phyloP scores from a whole-genome alignment of 1,284 basidiomycete species.

The Ganoderma sinense region DNA sequence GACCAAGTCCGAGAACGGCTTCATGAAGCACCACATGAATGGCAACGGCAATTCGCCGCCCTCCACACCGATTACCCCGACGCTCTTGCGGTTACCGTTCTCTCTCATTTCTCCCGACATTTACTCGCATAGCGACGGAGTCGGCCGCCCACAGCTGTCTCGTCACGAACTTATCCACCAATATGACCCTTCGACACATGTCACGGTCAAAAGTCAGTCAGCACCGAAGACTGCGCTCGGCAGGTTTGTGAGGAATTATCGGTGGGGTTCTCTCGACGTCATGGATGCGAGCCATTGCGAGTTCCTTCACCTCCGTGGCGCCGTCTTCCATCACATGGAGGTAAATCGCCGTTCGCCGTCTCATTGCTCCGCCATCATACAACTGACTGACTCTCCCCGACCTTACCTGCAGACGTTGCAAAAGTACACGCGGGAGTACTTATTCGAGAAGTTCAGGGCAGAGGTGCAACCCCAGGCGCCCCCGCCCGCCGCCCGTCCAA shows the following conservation, averaged over 20 bases:
- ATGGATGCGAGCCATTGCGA: slow-evolving; percentile 81
- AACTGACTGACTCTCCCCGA: slow-evolving; percentile 27
- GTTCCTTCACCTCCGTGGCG: slow-evolving; percentile 74
- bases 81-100: slow-evolving; percentile 73
- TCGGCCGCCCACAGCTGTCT: slow-evolving; percentile 57
- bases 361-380: slow-evolving; percentile 30
- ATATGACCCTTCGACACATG: slow-evolving; percentile 64
- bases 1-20: slow-evolving; percentile 56
- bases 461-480: slow-evolving; percentile 59
- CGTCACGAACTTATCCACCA: slow-evolving; percentile 74
- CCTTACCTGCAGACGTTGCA: slow-evolving; percentile 66
- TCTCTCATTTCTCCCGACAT: slow-evolving; percentile 82
- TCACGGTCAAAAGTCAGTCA: slow-evolving; percentile 39
- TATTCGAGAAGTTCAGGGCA: slow-evolving; percentile 77
- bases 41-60: slow-evolving; percentile 67
- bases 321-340: slow-evolving; percentile 85
- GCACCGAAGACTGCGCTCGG: slow-evolving; percentile 59
- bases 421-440: slow-evolving; percentile 83
- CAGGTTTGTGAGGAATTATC: slow-evolving; percentile 72
- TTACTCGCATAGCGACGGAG: slow-evolving; percentile 83
- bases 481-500: slow-evolving; percentile 46
- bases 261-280: slow-evolving; percentile 83
- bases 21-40: slow-evolving; percentile 51
- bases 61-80: slow-evolving; percentile 62
- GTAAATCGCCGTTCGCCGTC: slow-evolving; percentile 47